Evolutionary conservation across 495 filamentous ascomycete genomes (phyloP), one percentile per base, ranked within the genome.

Genomic region (Aspergillus cristatus): DNA sequence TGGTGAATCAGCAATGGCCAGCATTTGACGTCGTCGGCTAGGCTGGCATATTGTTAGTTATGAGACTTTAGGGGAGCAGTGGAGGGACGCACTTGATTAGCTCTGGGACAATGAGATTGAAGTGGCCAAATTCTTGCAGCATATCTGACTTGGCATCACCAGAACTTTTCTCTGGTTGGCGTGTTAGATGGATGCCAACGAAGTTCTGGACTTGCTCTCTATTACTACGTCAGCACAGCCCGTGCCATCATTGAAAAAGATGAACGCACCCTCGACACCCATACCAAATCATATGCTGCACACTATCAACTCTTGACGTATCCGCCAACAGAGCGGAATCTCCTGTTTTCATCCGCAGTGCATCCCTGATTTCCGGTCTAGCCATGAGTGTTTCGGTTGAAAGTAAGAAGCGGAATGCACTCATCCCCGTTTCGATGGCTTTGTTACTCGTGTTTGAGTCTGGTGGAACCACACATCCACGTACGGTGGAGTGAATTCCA

Each of bases 171-270:
- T n/a, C n/a, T n/a, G n/a, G n/a, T n/a, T n/a, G n/a, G n/a, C n/a
- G n/a, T n/a, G n/a, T n/a, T n/a, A n/a, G 51, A 35, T 53, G 49
- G 14, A 74, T 64, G 1, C 50, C 60, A 1, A 68, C 68, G 32
- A 71, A 65, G 35, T 74, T 72, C 47, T 65, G 58, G 1, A 67
- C 39, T 25, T 62, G 53, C 17, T 57, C 51, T 35, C 63, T 66
- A 24, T 11, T 14, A 6, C 18, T 14, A 1, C 8, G 17, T 38
- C 11, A 51, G 37, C 20, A n/a, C n/a, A n/a, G n/a, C n/a, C n/a
- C 13, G 1, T 3, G 14, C 14, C 4, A 24, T 24, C 24, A 29
- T 1, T 11, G 12, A n/a, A 0, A 37, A 14, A n/a, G 3, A 16
- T 14, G 26, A 13, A 18, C 5, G 10, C 42, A 58, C 59, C 42